Evolutionary conservation across 2,329 filamentous ascomycete genomes (phyloP).

Genomic region (Didymosphaeria variabile): DNA sequence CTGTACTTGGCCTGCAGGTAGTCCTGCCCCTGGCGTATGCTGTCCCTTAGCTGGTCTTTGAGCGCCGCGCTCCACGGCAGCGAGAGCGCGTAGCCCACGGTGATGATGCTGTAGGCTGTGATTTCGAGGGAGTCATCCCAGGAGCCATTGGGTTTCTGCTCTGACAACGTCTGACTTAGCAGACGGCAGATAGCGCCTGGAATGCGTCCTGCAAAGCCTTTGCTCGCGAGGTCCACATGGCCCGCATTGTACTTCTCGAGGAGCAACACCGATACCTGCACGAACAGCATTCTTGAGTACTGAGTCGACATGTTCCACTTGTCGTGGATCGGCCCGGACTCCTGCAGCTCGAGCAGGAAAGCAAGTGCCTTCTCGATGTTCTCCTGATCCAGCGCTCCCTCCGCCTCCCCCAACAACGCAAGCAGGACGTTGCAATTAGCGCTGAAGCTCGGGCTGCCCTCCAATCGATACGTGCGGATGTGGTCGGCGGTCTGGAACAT

Average conservation of each 20-base stretch:
- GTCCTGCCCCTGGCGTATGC: constrained; percentile 3
- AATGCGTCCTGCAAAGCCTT: background rate
- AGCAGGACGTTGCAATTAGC: constrained; percentile 49
- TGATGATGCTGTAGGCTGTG: background rate
- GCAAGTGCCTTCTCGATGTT: constrained; percentile 18
- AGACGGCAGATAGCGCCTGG: constrained; percentile 11
- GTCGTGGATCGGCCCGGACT: constrained; percentile 11
- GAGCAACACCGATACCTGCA: constrained; percentile 9
- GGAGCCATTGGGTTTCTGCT: constrained; percentile 18
- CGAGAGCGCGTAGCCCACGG: background rate
- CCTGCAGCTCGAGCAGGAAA: constrained; percentile 13
- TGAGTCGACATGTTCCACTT: constrained; percentile 23
- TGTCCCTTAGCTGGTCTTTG: background rate
- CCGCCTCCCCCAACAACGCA: constrained; percentile 32
- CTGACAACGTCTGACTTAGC: constrained; percentile 1
- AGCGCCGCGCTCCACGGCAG: background rate
- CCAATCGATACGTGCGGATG: constrained; percentile 44
- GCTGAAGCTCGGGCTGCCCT: constrained; percentile 44
- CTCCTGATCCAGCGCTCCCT: background rate
- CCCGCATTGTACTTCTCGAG: constrained; percentile 10
- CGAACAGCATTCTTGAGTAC: constrained; percentile 23
- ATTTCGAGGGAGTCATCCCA: constrained; percentile 13
- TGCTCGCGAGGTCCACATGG: background rate
- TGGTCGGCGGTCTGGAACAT: constrained; percentile 39
- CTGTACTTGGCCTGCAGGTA: background rate